Evolutionary conservation across 2,329 filamentous ascomycete species (phyloP), one percentile per base, ranked within the genome.

Genomic region (Plectosphaerella sp.): DNA sequence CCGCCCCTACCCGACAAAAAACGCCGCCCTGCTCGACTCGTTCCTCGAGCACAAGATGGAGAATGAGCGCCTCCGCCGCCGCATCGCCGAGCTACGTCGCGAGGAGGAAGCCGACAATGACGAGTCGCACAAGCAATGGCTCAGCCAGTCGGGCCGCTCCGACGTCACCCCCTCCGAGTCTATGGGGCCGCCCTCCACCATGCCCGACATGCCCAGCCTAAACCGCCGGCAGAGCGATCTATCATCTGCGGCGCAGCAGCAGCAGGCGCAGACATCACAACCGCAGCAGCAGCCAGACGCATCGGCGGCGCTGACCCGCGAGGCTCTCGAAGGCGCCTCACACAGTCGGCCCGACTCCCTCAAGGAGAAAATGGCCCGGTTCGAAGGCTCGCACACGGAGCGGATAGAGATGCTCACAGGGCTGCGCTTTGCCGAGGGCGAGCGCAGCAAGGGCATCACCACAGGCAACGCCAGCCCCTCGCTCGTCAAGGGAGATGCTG

Each of bases 21-120:
- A 93, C 64, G 87, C 91, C 1, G 83, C 82, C 4, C 77, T 97
- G 11, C 77, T 97, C 18, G 92, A 97, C 70, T 95, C 91, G 0
- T 97, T 97, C 62, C 77, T 97, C 25, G 93, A 97, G 67, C 92
- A 97, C 73, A 97, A 97, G 70, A 93, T 96, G 51, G 93, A 97
- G 68, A 96, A 97, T 62, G 91, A 96, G 72, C 83, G 92, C 5
- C 71, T 97, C 47, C 85, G 84, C 62, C 88, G 90, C 61, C 84
- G 90, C 43, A 96, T 97, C 56, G 85, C 87, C 16, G 91, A 95
- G 69, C 75, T 97, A 51, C 89, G 89, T 59, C 80, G 82, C 55
- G 93, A 97, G 68, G 93, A 97, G 67, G 84, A 87, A 52, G 89
- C 92, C 51, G 92, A 95, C 55, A 78, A 79, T 15, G 87, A 88